Conservation (phyloP, 148 eudicot genomes). For the Gaultheria prostrata region DNA sequence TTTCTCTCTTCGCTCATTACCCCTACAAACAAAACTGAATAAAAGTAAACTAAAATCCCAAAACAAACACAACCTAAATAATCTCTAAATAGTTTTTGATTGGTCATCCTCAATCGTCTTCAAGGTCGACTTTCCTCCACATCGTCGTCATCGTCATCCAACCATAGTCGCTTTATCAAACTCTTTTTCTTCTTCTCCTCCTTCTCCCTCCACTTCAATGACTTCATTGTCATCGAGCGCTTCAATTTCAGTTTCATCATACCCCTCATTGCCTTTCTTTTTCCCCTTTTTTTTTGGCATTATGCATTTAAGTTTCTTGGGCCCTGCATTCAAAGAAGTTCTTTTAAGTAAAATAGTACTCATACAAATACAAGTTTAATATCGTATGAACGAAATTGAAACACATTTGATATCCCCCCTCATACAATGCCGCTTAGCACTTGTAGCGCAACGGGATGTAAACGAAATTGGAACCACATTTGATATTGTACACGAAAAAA, state of each 20-base stretch:
- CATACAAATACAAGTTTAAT: not conserved
- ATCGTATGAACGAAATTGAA: too few relatives aligned
- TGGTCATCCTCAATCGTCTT: not conserved
- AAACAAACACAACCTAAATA: too few relatives aligned
- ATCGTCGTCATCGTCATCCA: not conserved
- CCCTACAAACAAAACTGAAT: too few relatives aligned
- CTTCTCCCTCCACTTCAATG: too few relatives aligned
- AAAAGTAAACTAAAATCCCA: too few relatives aligned
- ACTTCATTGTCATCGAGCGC: not conserved
- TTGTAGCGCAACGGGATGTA: not conserved
- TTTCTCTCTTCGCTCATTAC: too few relatives aligned
- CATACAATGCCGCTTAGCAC: too few relatives aligned
- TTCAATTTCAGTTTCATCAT: not conserved
- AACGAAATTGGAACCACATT: constrained; percentile 2
- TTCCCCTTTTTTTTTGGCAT: too few relatives aligned
- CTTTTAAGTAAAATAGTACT: not conserved
- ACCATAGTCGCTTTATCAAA: not conserved
- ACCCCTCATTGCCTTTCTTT: too few relatives aligned
- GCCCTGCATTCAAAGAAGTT: not conserved
- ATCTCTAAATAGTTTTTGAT: not conserved
- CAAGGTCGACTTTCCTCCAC: not conserved
- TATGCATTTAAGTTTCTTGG: too few relatives aligned
- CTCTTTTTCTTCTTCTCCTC: too few relatives aligned
- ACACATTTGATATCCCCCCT: too few relatives aligned
- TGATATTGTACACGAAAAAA: not conserved